Conservation (phyloP, 768 basidiomycete species). For the Kwoniella pini region DNA sequence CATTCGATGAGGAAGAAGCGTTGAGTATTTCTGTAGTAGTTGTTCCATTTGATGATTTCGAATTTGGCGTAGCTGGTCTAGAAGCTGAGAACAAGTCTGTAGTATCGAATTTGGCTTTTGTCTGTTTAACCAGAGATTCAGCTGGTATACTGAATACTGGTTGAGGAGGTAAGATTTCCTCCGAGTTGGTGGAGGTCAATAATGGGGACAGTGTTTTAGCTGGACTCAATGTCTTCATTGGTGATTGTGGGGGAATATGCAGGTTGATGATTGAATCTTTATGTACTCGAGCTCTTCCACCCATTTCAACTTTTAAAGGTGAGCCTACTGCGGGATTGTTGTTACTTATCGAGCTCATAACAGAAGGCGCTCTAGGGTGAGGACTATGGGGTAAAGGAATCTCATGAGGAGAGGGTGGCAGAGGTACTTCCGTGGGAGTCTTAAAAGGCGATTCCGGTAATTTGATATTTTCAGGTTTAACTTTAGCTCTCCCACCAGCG, state of each 20-base stretch:
- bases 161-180: background rate
- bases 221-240: slow-evolving; percentile 7
- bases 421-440: slow-evolving; percentile 4
- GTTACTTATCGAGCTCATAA: background rate
- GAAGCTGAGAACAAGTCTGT: background rate
- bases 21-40: background rate
- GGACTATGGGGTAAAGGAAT: slow-evolving; percentile 18
- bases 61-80: background rate
- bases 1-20: background rate
- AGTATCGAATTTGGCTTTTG: background rate
- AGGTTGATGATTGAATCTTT: too few relatives aligned
- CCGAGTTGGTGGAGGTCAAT: slow-evolving; percentile 8
- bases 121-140: background rate
- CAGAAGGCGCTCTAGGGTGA: background rate
- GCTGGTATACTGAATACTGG: background rate
- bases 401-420: slow-evolving; percentile 15
- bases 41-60: background rate
- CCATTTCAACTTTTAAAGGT: slow-evolving; percentile 11
- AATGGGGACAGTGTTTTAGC: slow-evolving; percentile 19
- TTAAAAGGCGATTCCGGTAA: slow-evolving; percentile 10
- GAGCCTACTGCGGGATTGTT: slow-evolving; percentile 6
- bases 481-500: slow-evolving; percentile 18
- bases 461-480: slow-evolving; percentile 18
- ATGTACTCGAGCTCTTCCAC: slow-evolving; percentile 4
- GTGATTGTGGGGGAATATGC: slow-evolving; percentile 4